Conservation (phyloP, 495 filamentous ascomycete genomes). For the Penicillium paradoxum region DNA sequence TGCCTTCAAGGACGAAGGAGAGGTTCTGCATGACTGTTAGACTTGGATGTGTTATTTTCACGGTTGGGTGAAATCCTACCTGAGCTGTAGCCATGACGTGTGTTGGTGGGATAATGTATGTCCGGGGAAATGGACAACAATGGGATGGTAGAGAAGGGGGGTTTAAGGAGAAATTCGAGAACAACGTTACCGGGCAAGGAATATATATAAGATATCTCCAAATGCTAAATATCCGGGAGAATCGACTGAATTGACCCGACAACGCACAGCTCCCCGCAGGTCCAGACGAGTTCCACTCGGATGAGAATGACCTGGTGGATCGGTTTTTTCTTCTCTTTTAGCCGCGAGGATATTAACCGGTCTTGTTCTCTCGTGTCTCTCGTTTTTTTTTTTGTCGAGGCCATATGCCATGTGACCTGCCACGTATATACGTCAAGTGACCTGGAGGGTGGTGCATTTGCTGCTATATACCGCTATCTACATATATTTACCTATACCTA, state of each 20-base stretch:
- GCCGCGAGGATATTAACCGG: conserved; percentile 24
- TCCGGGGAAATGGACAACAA: background rate
- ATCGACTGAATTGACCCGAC: conserved; percentile 4
- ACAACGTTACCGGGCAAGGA: background rate
- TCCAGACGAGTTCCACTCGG: background rate
- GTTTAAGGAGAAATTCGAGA: background rate
- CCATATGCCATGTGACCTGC: background rate
- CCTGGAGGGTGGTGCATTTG: no score
- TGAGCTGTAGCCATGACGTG: conserved; percentile 18
- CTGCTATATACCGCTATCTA: no score
- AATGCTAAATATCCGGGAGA: conserved; percentile 2
- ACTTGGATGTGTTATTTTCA: background rate
- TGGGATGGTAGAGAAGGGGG: background rate
- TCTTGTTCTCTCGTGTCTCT: conserved; percentile 4
- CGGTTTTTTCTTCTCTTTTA: conserved; percentile 20
- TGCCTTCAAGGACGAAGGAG: conserved; percentile 77
- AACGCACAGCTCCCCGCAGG: conserved; percentile 1
- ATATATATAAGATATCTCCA: background rate
- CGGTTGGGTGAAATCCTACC: conserved; percentile 14
- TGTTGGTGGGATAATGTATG: background rate
- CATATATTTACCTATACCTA: background rate
- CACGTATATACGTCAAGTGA: background rate
- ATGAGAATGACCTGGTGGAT: no score
- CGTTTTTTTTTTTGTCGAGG: background rate
- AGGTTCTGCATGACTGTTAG: conserved; percentile 58